Percentiles rank a stretch among this genome's conserved stretches.
These are phyloP conservation scores for Aquilaria agallochum DNA, from an alignment of 441 rosid genomes.

Conservation along the genomic window DNA sequence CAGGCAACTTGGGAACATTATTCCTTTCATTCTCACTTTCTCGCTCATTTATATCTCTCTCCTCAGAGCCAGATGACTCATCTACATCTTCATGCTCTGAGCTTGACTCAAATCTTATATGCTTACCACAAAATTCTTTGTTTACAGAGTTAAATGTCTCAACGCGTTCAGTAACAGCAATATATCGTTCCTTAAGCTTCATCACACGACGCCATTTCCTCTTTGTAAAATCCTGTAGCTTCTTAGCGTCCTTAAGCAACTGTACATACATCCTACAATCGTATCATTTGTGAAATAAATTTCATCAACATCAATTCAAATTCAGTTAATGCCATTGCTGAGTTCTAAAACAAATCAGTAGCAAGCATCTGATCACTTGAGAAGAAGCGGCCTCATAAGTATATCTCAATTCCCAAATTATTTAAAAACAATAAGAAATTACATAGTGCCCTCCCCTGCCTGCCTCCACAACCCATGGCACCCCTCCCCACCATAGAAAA, in stretches of 20 bases:
- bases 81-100: conserved; percentile 69
- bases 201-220: conserved; percentile 31
- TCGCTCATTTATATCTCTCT: conserved; percentile 45
- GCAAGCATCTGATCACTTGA: too few relatives aligned
- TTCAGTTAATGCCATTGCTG: too few relatives aligned
- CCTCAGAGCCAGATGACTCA: conserved; percentile 80
- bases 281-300: neutral
- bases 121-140: conserved; percentile 74
- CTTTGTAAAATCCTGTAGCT: conserved; percentile 42
- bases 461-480: too few relatives aligned
- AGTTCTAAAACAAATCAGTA: too few relatives aligned
- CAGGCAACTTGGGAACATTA: conserved; percentile 17
- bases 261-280: conserved; percentile 69
- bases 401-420: too few relatives aligned
- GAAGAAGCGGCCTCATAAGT: too few relatives aligned
- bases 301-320: too few relatives aligned
- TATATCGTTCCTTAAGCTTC: conserved; percentile 53
- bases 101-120: conserved; percentile 67
- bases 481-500: too few relatives aligned
- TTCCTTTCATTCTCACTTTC: conserved; percentile 25
- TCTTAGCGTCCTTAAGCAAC: conserved; percentile 60
- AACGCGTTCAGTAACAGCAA: conserved; percentile 54
- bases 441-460: too few relatives aligned
- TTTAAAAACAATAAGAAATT: too few relatives aligned
- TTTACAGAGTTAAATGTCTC: conserved; percentile 58